Base-by-base conservation (phyloP, 2,329 filamentous ascomycete species). In the Colletotrichum shisoi region DNA sequence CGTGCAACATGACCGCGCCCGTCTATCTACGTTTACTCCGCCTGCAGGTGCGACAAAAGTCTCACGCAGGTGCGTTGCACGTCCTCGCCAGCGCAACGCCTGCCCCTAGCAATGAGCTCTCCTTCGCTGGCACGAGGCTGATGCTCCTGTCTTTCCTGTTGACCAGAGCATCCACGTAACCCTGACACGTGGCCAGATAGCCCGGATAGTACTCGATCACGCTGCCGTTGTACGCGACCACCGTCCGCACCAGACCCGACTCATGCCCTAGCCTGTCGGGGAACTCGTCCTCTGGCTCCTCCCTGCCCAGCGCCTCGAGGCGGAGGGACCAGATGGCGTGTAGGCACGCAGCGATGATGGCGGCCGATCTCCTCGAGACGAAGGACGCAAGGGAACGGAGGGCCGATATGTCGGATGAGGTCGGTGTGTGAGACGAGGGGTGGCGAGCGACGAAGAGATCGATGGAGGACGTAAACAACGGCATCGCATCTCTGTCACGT, bases 141-240 rank as follows among this genome's bases (percentile, higher is more conserved):
- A 93, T 85, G 3, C 79, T 76, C 73, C 71, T n/a, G 69, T 69
- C 44, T 70, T 73, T 54, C 70, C 71, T 70, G 7, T 49, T 49
- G 72, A 87, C 83, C 9, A 94, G 79, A 45, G 82, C 79, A 72
- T 92, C 82, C 53, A 94, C 78, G 71, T 88, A 87, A 6, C 74
- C 74, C 75, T 94, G 91, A 72, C 88, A 89, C 48, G 79, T 82
- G 39, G 76, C 77, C 24, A 85, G 80, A 76, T 93, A 94, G 8
- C 81, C 80, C 0, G 91, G 91, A 73, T 94, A 94, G 72, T 89
- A 89, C 77, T 94, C 91, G 58, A 94, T 88, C 57, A 94, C 90
- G 34, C 89, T 91, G 51, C 91, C 91, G 73, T 92, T 93, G 77
- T 90, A 94, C 3, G 90, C 90, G n/a, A 94, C 86, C 2, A 85